These are phyloP conservation scores for Phanerodontia chrysosporium DNA, from an alignment of 768 basidiomycete species.

Conservation along the genomic window DNA sequence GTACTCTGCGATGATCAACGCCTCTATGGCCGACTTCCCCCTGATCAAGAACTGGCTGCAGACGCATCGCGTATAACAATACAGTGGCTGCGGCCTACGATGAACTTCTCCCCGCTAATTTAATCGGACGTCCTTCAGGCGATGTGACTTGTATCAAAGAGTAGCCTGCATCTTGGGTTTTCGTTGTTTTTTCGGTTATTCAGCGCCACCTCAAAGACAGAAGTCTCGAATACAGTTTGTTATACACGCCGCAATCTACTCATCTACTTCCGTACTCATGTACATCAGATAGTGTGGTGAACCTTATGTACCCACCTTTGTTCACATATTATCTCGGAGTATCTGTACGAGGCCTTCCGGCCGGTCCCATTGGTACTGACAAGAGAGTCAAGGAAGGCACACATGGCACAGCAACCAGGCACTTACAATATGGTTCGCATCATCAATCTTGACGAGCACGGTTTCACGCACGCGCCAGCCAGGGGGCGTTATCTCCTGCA, in stretches of 20 bases:
- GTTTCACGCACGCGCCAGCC: not conserved
- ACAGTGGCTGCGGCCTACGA: no score
- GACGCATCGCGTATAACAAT: constrained; percentile 44
- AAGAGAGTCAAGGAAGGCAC: not conserved
- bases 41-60: constrained; percentile 76
- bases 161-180: not conserved
- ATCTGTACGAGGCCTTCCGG: not conserved
- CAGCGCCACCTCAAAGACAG: no score
- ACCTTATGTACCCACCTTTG: no score
- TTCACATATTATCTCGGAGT: no score
- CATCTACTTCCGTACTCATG: no score
- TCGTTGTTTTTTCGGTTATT: no score
- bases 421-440: not conserved
- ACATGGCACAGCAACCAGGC: not conserved
- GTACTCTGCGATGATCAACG: constrained; percentile 56
- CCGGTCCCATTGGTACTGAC: constrained; percentile 1
- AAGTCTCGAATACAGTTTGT: no score
- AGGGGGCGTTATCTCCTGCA: not conserved
- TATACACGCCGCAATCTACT: no score
- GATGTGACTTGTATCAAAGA: no score
- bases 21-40: constrained; percentile 79
- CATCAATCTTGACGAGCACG: not conserved
- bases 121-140: no score
- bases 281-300: not conserved
- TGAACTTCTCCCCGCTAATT: no score